Evolutionary conservation across 768 basidiomycete genomes (phyloP).

Genomic region (Psilocybe sp.): DNA sequence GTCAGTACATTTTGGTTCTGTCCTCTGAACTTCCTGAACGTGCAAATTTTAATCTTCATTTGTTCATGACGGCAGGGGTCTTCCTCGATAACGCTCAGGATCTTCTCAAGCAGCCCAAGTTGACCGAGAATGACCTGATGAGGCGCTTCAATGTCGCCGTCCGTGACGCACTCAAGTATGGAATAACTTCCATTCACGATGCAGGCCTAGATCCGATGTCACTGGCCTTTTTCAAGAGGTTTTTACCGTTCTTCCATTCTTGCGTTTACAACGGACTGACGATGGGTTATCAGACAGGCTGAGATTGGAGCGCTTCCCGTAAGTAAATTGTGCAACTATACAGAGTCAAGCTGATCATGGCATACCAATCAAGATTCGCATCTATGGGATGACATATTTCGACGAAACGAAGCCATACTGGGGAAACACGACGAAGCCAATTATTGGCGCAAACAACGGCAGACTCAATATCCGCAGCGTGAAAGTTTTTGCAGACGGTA

Average conservation of each 20-base stretch:
- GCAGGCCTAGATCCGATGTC: constrained; percentile 70
- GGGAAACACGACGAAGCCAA: constrained; percentile 59
- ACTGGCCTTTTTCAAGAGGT: constrained; percentile 76
- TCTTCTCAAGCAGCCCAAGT: constrained; percentile 58
- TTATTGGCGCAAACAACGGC: constrained; percentile 57
- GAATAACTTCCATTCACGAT: constrained; percentile 85
- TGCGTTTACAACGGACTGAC: not conserved
- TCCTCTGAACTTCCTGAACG: not conserved
- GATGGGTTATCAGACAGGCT: constrained; percentile 49
- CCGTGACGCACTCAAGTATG: constrained; percentile 63
- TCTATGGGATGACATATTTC: constrained; percentile 76
- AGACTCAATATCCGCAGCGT: constrained; percentile 71
- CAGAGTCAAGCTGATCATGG: not conserved
- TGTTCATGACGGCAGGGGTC: constrained; percentile 43
- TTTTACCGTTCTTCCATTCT: constrained; percentile 1
- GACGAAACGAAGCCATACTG: constrained; percentile 68
- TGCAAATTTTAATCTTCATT: constrained; percentile 1
- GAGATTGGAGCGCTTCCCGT: constrained; percentile 61
- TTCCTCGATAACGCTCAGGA: constrained; percentile 87
- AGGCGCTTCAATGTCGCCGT: constrained; percentile 61
- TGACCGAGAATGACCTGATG: constrained; percentile 61
- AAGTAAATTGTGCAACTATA: constrained; percentile 4
- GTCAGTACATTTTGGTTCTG: constrained; percentile 29
- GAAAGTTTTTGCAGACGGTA: constrained; percentile 77
- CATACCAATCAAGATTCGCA: constrained; percentile 53